These are phyloP conservation scores for Mucor piriformis DNA, from an alignment of 371 early-diverging fungal genomes.

Conservation along the genomic window DNA sequence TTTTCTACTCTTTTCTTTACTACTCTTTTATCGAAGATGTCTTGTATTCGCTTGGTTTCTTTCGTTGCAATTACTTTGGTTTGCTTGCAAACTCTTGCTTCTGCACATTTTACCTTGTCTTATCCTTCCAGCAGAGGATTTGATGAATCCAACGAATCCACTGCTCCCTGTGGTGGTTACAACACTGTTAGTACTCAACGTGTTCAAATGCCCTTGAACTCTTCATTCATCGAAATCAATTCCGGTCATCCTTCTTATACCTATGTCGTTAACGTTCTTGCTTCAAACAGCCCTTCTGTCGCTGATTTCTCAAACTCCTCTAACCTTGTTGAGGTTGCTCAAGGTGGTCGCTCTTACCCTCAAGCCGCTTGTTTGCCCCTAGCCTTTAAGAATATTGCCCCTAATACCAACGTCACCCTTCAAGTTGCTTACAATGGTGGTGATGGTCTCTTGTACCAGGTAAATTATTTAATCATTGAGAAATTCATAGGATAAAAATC, in stretches of 20 bases:
- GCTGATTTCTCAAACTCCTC: slow-evolving; percentile 24
- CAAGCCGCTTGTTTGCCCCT: slow-evolving; percentile 47
- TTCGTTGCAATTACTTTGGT: slow-evolving; percentile 1
- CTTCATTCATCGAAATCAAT: slow-evolving; percentile 51
- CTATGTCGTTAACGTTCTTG: slow-evolving; percentile 45
- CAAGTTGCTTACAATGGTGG: slow-evolving; percentile 61
- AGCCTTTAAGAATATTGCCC: slow-evolving; percentile 21
- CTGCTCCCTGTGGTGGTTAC: slow-evolving; percentile 58
- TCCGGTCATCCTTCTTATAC: slow-evolving; percentile 49
- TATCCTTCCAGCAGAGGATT: slow-evolving; percentile 61
- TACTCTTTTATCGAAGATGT: background rate
- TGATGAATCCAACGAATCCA: slow-evolving; percentile 45
- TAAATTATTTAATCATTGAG: too few species aligned
- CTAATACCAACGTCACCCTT: slow-evolving; percentile 55
- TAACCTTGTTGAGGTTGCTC: slow-evolving; percentile 18
- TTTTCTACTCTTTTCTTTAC: background rate
- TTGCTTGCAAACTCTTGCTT: slow-evolving; percentile 5
- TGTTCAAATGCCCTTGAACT: slow-evolving; percentile 41
- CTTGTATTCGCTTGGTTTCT: background rate
- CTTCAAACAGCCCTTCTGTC: slow-evolving; percentile 45
- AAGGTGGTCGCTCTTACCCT: slow-evolving; percentile 41
- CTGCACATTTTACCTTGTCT: slow-evolving; percentile 51
- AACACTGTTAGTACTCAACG: slow-evolving; percentile 30
- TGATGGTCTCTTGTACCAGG: slow-evolving; percentile 61
- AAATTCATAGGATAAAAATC: too few species aligned